phyloP scores from a whole-genome alignment of 1,139 yeast genomes.

The Pneumocystis murina region DNA sequence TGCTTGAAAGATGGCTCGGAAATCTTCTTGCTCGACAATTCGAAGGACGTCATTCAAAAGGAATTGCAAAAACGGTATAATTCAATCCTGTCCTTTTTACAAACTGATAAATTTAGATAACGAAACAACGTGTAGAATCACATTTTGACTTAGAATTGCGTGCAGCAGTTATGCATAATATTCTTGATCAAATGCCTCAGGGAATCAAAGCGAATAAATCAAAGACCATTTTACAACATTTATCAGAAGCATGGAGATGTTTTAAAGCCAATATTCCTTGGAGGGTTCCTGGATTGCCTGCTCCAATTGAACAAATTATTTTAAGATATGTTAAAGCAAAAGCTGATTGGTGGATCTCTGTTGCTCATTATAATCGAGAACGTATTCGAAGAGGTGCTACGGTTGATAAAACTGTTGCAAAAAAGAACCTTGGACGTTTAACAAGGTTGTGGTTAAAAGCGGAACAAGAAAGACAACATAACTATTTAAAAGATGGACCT shows the following conservation, averaged over 20 bases:
- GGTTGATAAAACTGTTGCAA: slow-evolving; percentile 86
- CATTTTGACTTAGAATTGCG: slow-evolving; percentile 86
- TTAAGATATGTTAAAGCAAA: slow-evolving; percentile 83
- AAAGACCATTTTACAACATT: slow-evolving; percentile 75
- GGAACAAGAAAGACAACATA: slow-evolving; percentile 79
- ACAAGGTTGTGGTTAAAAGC: slow-evolving; percentile 85
- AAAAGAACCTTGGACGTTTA: slow-evolving; percentile 78
- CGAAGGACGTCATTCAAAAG: slow-evolving; percentile 87
- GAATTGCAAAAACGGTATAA: slow-evolving; percentile 58
- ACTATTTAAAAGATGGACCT: slow-evolving; percentile 76
- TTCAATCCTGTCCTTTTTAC: background rate
- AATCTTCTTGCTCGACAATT: slow-evolving; percentile 83
- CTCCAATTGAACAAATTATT: slow-evolving; percentile 72
- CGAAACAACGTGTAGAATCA: slow-evolving; percentile 90
- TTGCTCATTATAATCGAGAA: slow-evolving; percentile 84
- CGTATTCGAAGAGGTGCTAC: slow-evolving; percentile 75
- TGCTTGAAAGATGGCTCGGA: slow-evolving; percentile 88
- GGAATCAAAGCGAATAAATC: slow-evolving; percentile 81
- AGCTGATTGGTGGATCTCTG: slow-evolving; percentile 93
- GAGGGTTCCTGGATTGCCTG: slow-evolving; percentile 95
- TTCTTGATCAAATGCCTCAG: slow-evolving; percentile 92
- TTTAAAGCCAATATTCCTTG: slow-evolving; percentile 98
- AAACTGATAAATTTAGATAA: slow-evolving; percentile 28
- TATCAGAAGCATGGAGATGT: slow-evolving; percentile 98
- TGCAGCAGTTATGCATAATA: slow-evolving; percentile 90